Conservation (phyloP, 768 basidiomycete genomes). For the Mycena rebaudengoi region DNA sequence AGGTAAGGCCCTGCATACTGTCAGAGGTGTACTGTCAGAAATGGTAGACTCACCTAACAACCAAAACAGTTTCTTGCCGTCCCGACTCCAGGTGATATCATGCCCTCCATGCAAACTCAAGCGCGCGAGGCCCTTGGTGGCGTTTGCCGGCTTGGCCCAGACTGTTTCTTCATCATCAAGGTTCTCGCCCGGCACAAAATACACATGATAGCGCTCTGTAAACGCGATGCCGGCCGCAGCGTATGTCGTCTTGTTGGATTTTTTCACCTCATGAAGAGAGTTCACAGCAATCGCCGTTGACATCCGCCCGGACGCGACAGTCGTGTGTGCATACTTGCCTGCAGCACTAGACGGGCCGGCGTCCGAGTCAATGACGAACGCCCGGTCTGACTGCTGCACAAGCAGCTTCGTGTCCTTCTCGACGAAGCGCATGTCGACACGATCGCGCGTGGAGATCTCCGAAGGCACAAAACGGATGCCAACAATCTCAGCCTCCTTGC, state of each 20-base stretch:
- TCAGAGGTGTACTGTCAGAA: background rate
- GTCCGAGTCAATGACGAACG: slow-evolving; percentile 60
- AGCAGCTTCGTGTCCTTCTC: slow-evolving; percentile 61
- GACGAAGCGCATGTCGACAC: slow-evolving; percentile 63
- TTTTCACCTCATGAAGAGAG: slow-evolving; percentile 35
- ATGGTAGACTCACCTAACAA: slow-evolving; percentile 62
- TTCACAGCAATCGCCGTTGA: slow-evolving; percentile 62
- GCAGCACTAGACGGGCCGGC: slow-evolving; percentile 49
- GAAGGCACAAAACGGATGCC: slow-evolving; percentile 61
- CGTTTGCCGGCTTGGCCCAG: slow-evolving; percentile 77
- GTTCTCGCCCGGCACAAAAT: slow-evolving; percentile 55
- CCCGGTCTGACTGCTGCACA: slow-evolving; percentile 62
- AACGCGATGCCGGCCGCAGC: slow-evolving; percentile 60
- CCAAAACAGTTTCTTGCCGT: slow-evolving; percentile 77
- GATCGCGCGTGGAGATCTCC: slow-evolving; percentile 54
- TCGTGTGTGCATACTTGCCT: slow-evolving; percentile 57
- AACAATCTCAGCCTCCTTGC: slow-evolving; percentile 46
- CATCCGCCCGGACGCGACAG: slow-evolving; percentile 63
- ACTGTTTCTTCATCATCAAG: slow-evolving; percentile 53
- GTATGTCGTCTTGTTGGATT: slow-evolving; percentile 25
- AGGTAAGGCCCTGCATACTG: slow-evolving; percentile 62
- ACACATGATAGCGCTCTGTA: slow-evolving; percentile 75
- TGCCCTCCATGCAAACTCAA: slow-evolving; percentile 81
- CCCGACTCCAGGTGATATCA: slow-evolving; percentile 67
- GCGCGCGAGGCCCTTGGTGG: slow-evolving; percentile 66